These are phyloP conservation scores for Candida jianshihensis DNA, from an alignment of 805 yeast genomes.

Conservation along the genomic window DNA sequence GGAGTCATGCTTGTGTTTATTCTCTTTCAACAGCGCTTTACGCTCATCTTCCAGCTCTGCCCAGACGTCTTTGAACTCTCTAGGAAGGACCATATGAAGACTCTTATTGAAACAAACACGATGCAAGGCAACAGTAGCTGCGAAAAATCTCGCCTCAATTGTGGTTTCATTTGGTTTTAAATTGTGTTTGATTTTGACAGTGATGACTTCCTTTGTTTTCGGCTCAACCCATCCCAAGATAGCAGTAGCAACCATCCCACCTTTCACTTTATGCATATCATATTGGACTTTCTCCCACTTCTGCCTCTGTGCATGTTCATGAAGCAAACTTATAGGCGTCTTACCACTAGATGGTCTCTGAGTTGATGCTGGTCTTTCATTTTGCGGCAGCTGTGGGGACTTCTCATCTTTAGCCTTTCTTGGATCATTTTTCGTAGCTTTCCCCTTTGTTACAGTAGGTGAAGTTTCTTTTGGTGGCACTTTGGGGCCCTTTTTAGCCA, in stretches of 20 bases:
- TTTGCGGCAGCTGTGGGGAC: constrained; percentile 2
- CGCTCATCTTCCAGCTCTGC: constrained; percentile 57
- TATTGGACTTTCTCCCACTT: constrained; percentile 87
- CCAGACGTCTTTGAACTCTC: constrained; percentile 78
- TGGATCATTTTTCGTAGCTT: not conserved
- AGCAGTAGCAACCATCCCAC: constrained; percentile 63
- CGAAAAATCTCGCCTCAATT: constrained; percentile 81
- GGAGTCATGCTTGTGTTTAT: constrained; percentile 41
- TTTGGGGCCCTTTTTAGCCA: constrained; percentile 12
- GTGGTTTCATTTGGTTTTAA: constrained; percentile 70
- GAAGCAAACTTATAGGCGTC: constrained; percentile 76
- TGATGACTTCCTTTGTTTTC: constrained; percentile 62
- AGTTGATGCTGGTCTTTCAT: constrained; percentile 7
- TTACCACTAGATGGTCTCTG: constrained; percentile 49
- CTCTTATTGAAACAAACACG: constrained; percentile 76
- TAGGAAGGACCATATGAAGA: constrained; percentile 81
- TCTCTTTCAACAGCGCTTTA: constrained; percentile 36
- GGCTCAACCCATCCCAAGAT: constrained; percentile 70
- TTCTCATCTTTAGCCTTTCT: constrained; percentile 11
- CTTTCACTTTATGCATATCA: constrained; percentile 49
- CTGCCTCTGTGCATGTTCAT: constrained; percentile 80
- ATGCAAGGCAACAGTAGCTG: constrained; percentile 84
- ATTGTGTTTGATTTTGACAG: constrained; percentile 44
- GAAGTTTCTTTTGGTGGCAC: constrained; percentile 1
- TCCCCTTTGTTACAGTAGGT: not conserved